Evolutionary conservation across 163 green algal genomes (phyloP).

Genomic region (Chlorella variabilis): DNA sequence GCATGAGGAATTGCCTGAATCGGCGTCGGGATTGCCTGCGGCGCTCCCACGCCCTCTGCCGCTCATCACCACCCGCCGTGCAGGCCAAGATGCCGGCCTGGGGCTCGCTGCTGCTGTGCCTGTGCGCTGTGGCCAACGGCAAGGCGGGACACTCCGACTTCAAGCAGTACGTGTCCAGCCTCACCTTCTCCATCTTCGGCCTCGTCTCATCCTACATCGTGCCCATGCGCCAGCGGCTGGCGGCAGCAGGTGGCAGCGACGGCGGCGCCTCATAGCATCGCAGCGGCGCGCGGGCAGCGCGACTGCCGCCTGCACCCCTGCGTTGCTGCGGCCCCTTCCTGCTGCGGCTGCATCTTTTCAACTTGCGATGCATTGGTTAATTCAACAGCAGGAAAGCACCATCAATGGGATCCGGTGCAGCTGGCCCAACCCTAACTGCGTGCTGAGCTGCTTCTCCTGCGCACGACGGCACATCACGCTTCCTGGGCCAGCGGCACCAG

Average conservation of each 20-base stretch:
- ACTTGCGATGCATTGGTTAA: too few species aligned
- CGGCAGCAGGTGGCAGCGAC: not conserved
- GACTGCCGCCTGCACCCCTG: too few species aligned
- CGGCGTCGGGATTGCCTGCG: too few species aligned
- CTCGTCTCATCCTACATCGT: slow-evolving; percentile 20
- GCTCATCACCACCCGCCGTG: not conserved
- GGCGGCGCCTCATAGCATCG: not conserved
- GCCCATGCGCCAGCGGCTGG: not conserved
- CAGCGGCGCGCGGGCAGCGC: too few species aligned
- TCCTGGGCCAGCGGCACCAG: slow-evolving; percentile 28
- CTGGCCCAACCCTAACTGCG: too few species aligned
- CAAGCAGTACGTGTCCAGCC: slow-evolving; percentile 8
- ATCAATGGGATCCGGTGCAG: too few species aligned
- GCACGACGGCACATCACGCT: not conserved
- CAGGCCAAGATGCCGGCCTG: slow-evolving; percentile 28
- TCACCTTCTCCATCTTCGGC: slow-evolving; percentile 21
- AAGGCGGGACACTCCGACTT: slow-evolving; percentile 11
- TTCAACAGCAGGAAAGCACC: too few species aligned
- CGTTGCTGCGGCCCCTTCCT: too few species aligned
- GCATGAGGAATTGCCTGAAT: too few species aligned
- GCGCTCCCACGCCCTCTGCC: too few species aligned
- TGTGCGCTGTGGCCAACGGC: slow-evolving; percentile 17
- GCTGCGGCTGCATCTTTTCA: too few species aligned
- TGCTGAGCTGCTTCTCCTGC: too few species aligned
- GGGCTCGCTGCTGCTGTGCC: slow-evolving; percentile 16